Base-by-base conservation (phyloP, 2,329 filamentous ascomycete genomes). In the Penicillium concentricum region DNA sequence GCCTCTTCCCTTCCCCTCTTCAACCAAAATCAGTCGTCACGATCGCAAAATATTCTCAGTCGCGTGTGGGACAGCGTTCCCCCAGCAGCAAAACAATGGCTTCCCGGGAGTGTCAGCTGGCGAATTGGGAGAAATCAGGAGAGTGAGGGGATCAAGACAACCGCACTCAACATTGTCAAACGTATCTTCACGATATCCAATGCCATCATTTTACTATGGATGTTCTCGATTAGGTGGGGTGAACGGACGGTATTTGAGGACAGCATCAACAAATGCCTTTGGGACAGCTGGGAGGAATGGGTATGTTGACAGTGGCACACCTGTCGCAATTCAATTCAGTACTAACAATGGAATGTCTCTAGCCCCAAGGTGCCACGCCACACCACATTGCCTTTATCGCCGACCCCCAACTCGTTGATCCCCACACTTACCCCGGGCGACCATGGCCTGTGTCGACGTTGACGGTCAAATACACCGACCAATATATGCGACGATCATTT, bases 261-360 rank as follows among this genome's bases (percentile, higher is more conserved):
- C 61, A 86, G 84, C 58, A 84, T 96, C 16, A 79, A 83, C 54
- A 81, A 78, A 50, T 99, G 94, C 74, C 78, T 84, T 53, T 99
- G 94, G 94, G 81, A 84, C 35, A 84, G 83, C 39, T 99, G 94
- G 94, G 94, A 99, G 79, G 82, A 85, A 74, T 99, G 94, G 92
- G 92, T 96, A 81, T 64, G 79, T 71, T 8, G 18, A 20, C 18
- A 30, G 45, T n/a, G 42, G 12, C 22, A 22, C 15, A 7, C 42
- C 3, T 15, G 43, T 26, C 15, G 34, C 50, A 32, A 24, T 28
- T 20, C 39, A 24, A 4, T 35, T 26, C 43, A 13, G 43, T 44
- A 20, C 58, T 55, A 26, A 64, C 32, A 16, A 9, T 52, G 46
- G 9, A 45, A 59, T 39, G 48, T 39, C 32, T 55, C 37, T 69